Conservation (phyloP, 2,329 filamentous ascomycete species). For the Alternaria triticimaculans region DNA sequence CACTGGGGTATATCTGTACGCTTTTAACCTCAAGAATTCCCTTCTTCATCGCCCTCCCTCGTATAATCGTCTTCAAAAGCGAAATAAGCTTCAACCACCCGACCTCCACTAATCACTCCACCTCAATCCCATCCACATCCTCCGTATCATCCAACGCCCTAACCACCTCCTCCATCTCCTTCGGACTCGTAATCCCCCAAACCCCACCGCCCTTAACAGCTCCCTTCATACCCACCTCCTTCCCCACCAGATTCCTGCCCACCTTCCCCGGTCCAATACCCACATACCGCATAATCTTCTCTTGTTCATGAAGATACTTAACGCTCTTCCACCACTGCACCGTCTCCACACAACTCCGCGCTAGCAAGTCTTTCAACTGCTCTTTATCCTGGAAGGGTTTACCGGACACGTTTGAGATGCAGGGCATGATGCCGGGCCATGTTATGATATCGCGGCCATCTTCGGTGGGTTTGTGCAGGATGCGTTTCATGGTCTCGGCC, state of each 20-base stretch:
- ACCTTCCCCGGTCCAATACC: conserved; percentile 95
- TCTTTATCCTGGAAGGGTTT: conserved; percentile 75
- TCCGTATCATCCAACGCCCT: conserved; percentile 57
- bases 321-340: conserved; percentile 96
- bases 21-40: not conserved
- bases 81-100: too few species aligned
- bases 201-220: conserved; percentile 86
- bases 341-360: conserved; percentile 86
- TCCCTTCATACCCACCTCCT: conserved; percentile 91
- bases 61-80: too few species aligned
- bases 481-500: conserved; percentile 71
- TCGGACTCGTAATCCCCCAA: conserved; percentile 86
- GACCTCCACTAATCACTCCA: not conserved
- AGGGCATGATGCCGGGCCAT: conserved; percentile 77
- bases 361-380: conserved; percentile 79
- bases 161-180: conserved; percentile 57
- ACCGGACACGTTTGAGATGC: conserved; percentile 86
- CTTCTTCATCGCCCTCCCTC: too few species aligned
- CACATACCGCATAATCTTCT: conserved; percentile 82
- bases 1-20: conserved; percentile 3
- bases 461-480: conserved; percentile 67
- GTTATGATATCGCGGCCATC: conserved; percentile 70
- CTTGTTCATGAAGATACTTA: conserved; percentile 83
- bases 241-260: conserved; percentile 89
- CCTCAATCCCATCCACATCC: conserved; percentile 30